Base-by-base conservation (phyloP, 805 yeast genomes). In the Ogataea trehaloabstinens region DNA sequence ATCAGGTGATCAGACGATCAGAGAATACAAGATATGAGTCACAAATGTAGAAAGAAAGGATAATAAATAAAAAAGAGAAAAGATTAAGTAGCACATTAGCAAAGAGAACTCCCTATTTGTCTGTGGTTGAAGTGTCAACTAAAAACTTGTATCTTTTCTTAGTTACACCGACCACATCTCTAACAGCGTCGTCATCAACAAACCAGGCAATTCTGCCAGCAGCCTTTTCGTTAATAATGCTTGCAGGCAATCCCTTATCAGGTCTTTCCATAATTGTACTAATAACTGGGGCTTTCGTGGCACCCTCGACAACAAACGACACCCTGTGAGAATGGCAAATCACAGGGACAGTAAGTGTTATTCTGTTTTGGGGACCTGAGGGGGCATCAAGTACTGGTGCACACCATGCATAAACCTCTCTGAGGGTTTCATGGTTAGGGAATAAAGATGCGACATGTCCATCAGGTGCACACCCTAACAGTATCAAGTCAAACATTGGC, bases 391-490 rank as follows among this genome's bases (percentile, higher is more conserved):
- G 83, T 6, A 91, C 95, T 1, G 97, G 95, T 19, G 87, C 85
- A 47, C 90, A 90, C 97, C 98, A 91, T 1, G 97, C 97, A 51
- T 84, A 74, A 45, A 82, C 77, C 61, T 91, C 99, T 57, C 97
- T 75, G 49, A 91, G 69, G 40, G 85, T 83, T 51, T 86, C 93
- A 56, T 86, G 93, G 58, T 84, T 83, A 17, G 99, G 99, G 71
- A 91, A 91, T 40, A 91, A 74, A n/a, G 95, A 88, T 37, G 96
- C 96, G 56, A 88, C 86, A 63, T 91, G 99, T 17, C 99, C 99
- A 63, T 91, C 99, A 3, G 98, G 98, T 1, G 99, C 99, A 71
- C 98, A 91, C 19, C 99, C 99, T 42, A 93, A 71, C 49, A 93
- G 69, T 46, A 93, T 76, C 38, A 93, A 67, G 63, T 93, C 98